Evolutionary conservation across 257 asterid genomes (phyloP).

Genomic region (Cruciata laevipes): DNA sequence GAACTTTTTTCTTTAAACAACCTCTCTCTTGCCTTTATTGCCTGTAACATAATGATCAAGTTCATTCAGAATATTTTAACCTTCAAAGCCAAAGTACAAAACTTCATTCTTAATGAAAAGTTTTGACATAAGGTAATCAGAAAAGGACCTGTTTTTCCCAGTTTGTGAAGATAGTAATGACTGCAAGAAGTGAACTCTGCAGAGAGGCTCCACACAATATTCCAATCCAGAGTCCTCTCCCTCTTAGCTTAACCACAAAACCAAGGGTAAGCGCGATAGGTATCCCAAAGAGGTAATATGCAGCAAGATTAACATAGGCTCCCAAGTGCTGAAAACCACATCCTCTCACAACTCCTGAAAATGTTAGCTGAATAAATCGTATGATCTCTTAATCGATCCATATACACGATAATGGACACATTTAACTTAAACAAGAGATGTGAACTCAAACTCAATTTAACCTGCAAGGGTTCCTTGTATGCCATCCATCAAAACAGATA

Average conservation of each 20-base stretch:
- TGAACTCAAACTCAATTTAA: conserved; percentile 11
- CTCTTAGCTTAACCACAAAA: conserved; percentile 28
- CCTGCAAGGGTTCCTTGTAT: conserved; percentile 72
- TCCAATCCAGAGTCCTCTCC: conserved; percentile 56
- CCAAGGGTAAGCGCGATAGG: conserved; percentile 38
- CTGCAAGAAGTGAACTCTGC: conserved; percentile 29
- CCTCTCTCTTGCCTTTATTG: conserved; percentile 26
- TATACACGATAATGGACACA: not conserved
- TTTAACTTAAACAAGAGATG: not conserved
- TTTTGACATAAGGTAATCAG: too few species aligned
- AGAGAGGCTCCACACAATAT: conserved; percentile 30
- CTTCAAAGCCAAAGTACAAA: not conserved
- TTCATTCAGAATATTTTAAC: not conserved
- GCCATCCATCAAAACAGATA: conserved; percentile 48
- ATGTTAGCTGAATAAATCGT: not conserved
- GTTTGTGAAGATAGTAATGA: conserved; percentile 13
- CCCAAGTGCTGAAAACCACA: conserved; percentile 59
- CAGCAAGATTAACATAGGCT: conserved; percentile 43
- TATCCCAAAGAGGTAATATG: conserved; percentile 41
- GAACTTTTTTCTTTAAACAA: not conserved
- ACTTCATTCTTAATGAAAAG: not conserved
- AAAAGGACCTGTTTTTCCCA: not conserved
- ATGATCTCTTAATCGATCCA: not conserved
- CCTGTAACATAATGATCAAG: conserved; percentile 2
- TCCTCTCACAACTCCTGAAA: conserved; percentile 52